Percentiles rank a stretch among this genome's conserved stretches.
Evolutionary conservation across 2,329 filamentous ascomycete genomes (phyloP).

Genomic region (Chaetothyriales sp.): DNA sequence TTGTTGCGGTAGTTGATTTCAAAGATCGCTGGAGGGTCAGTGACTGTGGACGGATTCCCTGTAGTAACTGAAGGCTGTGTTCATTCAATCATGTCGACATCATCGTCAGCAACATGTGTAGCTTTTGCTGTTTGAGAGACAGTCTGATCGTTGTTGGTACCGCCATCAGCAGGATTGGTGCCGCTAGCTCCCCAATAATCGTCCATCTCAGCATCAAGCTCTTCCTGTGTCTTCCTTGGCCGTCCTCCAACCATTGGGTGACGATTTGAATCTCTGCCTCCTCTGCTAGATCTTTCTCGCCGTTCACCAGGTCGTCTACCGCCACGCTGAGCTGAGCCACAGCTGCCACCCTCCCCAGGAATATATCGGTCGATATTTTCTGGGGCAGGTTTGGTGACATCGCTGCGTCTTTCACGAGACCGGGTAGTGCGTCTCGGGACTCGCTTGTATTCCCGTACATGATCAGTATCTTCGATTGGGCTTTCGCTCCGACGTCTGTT

Average conservation of each 20-base stretch:
- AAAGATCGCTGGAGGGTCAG: neutral
- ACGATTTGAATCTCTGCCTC: conserved; percentile 21
- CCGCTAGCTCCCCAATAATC: conserved; percentile 59
- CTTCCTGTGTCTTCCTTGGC: conserved; percentile 73
- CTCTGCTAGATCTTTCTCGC: conserved; percentile 25
- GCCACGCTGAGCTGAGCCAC: conserved; percentile 27
- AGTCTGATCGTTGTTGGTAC: conserved; percentile 15
- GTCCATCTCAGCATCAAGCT: conserved; percentile 92
- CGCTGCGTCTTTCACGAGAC: conserved; percentile 37
- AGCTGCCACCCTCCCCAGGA: conserved; percentile 39
- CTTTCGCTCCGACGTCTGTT: conserved; percentile 28
- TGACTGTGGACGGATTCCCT: neutral
- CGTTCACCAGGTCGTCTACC: conserved; percentile 33
- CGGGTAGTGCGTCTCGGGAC: conserved; percentile 22
- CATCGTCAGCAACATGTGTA: conserved; percentile 30
- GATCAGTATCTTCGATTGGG: conserved; percentile 23
- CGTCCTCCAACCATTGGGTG: conserved; percentile 39
- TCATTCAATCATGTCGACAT: conserved; percentile 58
- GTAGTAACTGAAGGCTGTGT: neutral
- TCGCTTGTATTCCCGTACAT: conserved; percentile 23
- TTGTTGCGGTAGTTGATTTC: neutral
- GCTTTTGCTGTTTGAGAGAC: conserved; percentile 20
- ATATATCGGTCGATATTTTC: conserved; percentile 67
- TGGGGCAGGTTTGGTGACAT: conserved; percentile 40
- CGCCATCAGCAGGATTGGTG: conserved; percentile 25